A percentile compares a stretch with the other conserved stretches of the same genome.
Conservation (phyloP, 2,329 filamentous ascomycete genomes). For the Nemania sp. region DNA sequence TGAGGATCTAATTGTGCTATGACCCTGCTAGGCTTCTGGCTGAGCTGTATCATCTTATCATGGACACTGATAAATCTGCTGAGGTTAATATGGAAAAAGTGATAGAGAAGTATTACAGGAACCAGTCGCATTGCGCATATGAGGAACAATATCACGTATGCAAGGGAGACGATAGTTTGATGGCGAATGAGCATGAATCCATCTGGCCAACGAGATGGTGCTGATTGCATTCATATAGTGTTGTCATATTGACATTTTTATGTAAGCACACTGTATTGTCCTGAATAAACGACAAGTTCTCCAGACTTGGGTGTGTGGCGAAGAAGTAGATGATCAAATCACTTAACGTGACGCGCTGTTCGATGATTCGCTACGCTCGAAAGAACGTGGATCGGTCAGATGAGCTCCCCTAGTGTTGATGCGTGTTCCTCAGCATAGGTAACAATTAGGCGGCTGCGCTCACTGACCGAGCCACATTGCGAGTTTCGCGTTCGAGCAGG, state of each 20-base stretch:
- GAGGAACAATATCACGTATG: slow-evolving; percentile 6
- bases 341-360: slow-evolving; percentile 22
- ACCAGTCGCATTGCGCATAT: slow-evolving; percentile 1
- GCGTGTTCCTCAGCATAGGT: slow-evolving; percentile 13
- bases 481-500: slow-evolving; percentile 59
- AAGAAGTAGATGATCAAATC: slow-evolving; percentile 34
- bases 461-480: slow-evolving; percentile 35
- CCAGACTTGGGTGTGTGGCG: slow-evolving; percentile 15
- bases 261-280: slow-evolving; percentile 21
- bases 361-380: slow-evolving; percentile 35
- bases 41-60: slow-evolving; percentile 4
- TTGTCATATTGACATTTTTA: slow-evolving; percentile 22
- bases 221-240: slow-evolving; percentile 37
- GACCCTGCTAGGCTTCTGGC: slow-evolving; percentile 14
- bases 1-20: slow-evolving; percentile 10
- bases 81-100: slow-evolving; percentile 12
- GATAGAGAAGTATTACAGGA: neutral
- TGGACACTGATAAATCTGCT: too few relatives aligned
- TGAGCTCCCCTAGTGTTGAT: slow-evolving; percentile 38
- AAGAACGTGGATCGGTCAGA: slow-evolving; percentile 40
- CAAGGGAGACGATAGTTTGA: slow-evolving; percentile 7
- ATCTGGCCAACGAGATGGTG: slow-evolving; percentile 34
- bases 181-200: slow-evolving; percentile 38
- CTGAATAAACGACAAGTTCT: slow-evolving; percentile 23
- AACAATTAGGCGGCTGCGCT: slow-evolving; percentile 40